Base-by-base conservation (phyloP, 306 rosid species). In the Cucurbita ficifolia region DNA sequence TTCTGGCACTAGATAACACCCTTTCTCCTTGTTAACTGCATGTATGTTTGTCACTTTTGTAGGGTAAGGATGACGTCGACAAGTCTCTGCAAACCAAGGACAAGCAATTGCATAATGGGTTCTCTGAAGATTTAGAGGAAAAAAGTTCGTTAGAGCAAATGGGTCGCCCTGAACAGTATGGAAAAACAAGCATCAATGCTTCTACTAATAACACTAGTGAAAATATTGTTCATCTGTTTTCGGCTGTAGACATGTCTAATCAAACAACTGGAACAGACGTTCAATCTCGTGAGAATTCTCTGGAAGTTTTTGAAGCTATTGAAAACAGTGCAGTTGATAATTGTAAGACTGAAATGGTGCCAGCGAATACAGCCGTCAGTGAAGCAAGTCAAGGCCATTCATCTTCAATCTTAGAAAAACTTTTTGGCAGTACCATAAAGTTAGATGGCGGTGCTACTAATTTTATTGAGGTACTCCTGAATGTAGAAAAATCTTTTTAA, bases 371-470 rank as follows among this genome's bases (percentile, higher is more conserved):
- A 69, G 81, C 79, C 4, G 3, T 62, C 4, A 83, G 76, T 24
- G 90, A 74, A 70, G 70, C 83, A 59, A 78, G 74, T 84, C 81
- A 76, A 61, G 88, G 70, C 35, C 79, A 60, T 76, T 82, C 92
- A 67, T 79, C 86, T 75, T 89, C 99, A 79, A 77, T 89, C 69
- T 82, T 95, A 53, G 89, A 81, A 39, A 91, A 89, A 82, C 80
- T 95, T 79, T 91, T 95, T 58, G 85, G 88, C 73, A 68, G 79
- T 83, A 79, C 87, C 73, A 81, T 83, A 77, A 61, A 88, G 43
- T 68, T 76, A 51, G 84, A 82, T 71, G 81, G 67, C 67, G 87
- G 79, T 72, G 64, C 88, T 56, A 70, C 86, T 71, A 83, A 75
- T 80, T 67, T 74, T 70, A 77, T 71, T 83, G 93, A 88, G 96